Evolutionary conservation across 257 asterid species (phyloP), one percentile per base, ranked within the genome.

Genomic region (Parsonsia alboflavescens): DNA sequence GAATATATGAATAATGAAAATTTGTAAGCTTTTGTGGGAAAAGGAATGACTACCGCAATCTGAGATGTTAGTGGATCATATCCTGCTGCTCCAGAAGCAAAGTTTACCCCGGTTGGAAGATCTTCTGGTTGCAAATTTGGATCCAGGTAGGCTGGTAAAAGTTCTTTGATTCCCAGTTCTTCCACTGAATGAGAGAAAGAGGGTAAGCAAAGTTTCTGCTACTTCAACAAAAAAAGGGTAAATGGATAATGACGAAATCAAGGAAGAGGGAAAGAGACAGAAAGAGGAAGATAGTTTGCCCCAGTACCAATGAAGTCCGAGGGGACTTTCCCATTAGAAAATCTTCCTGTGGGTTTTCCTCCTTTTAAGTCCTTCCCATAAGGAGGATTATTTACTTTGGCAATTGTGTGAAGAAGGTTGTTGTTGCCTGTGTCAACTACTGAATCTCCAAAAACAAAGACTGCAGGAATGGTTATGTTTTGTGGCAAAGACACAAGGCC

Each of bases 51-150:
- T 52, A 84, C 87, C 76, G 77, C 80, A 17, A 85, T 68, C 66
- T 77, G 56, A 59, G 93, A 72, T 41, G 96, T 88, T 56, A 85
- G 56, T 41, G 90, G 91, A 77, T 91, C 97, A 71, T 79, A 91
- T 70, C 97, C 92, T 7, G 85, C 81, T 48, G 82, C 92, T 52
- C 92, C 97, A 45, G 93, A 85, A 46, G 96, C 96, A 74, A 89
- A 91, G 79, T 88, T 91, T 1, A 91, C 89, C 0, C 96, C 97
- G 0, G 96, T 91, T 45, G 84, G 26, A 73, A 91, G 93, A 66
- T 91, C 96, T 75, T 86, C 75, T 48, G 77, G 71, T 71, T 69
- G 72, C 73, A 88, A 75, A 70, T 83, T 78, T 30, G 86, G 89
- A 72, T 91, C 93, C 1, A 89, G 80, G 71, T 87, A 87, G 19